Evolutionary conservation across 2,329 filamentous ascomycete species (phyloP), one percentile per base, ranked within the genome.

Genomic region (Phoma sp.): DNA sequence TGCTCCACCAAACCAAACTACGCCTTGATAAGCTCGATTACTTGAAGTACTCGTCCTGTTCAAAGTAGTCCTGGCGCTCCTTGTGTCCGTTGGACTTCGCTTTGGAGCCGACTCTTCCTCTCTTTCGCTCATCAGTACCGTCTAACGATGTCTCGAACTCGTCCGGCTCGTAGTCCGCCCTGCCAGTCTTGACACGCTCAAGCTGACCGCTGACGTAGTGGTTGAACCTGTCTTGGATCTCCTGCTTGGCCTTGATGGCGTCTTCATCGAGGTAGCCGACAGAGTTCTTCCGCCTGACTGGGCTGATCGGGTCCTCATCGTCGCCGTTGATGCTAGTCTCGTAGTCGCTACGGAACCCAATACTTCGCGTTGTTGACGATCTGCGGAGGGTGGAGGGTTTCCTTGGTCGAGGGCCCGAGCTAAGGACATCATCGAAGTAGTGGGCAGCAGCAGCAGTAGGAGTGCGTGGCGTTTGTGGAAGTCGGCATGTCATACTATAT

Each of bases 391-490:
- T 79, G 17, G 82, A 83, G 61, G 67, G 78, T 62, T 77, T 81
- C 66, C 75, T 62, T 32, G 73, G 72, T 47, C 68, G 70, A 55
- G 74, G 73, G 23, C 64, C 55, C 59, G 80, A 78, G 30, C 87
- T 84, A 83, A 96, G 89, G 55, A 92, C 86, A 69, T 98, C 93
- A 68, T 98, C 93, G 72, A 98, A 98, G 81, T 98, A 98, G 74
- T 97, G 93, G 7, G 89, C 84, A 77, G 96, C 93, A 33, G 88
- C 92, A 1, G 86, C 85, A 2, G 88, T 87, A 2, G 93, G 93
- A 3, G 92, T 96, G 42, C 92, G 90, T 12, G 95, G 95, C 0
- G 95, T 98, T 69, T 97, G 92, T 1, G 93, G 93, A 9, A 68
- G 59, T 45, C 65, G 59, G 34, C 65, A 68, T 21, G 64, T 68